Percentiles rank a stretch among this genome's conserved stretches.
Evolutionary conservation across 352 stramenopile species (phyloP).

Genomic region (Salisapilia sapeloensis): DNA sequence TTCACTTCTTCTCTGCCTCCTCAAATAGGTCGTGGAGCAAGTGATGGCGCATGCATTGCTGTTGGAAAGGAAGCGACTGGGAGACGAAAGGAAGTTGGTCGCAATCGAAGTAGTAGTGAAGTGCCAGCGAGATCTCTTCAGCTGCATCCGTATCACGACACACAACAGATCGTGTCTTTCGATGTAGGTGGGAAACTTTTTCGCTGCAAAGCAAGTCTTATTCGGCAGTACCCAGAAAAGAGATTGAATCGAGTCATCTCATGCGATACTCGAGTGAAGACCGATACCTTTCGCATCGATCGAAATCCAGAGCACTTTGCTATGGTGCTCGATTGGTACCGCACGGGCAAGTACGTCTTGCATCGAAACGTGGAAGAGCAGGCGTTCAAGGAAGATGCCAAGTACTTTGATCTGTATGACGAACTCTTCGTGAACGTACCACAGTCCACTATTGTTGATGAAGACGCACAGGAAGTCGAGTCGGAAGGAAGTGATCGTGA

Average conservation of each 20-base stretch:
- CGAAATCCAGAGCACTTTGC: constrained; percentile 56
- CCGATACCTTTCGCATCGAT: constrained; percentile 47
- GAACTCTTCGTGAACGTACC: constrained; percentile 24
- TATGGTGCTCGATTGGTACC: constrained; percentile 62
- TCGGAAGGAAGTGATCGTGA: not conserved
- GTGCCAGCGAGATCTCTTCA: no score
- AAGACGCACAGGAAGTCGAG: no score
- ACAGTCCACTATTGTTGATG: no score
- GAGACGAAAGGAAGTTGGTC: no score
- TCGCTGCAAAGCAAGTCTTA: constrained; percentile 40
- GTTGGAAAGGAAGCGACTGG: no score
- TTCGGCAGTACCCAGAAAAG: constrained; percentile 39
- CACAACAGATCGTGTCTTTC: constrained; percentile 16
- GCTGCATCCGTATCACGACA: no score
- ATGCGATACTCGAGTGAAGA: constrained; percentile 20
- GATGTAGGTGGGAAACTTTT: constrained; percentile 58
- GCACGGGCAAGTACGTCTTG: constrained; percentile 21
- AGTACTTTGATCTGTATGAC: constrained; percentile 49
- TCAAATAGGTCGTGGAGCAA: no score
- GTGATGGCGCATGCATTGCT: no score
- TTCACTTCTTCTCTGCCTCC: no score
- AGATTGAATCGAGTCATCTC: constrained; percentile 37
- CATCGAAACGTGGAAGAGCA: constrained; percentile 23
- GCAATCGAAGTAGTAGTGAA: no score
- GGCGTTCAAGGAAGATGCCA: constrained; percentile 29